Evolutionary conservation across 768 basidiomycete genomes (phyloP).

Genomic region (Phallus indusiatus): DNA sequence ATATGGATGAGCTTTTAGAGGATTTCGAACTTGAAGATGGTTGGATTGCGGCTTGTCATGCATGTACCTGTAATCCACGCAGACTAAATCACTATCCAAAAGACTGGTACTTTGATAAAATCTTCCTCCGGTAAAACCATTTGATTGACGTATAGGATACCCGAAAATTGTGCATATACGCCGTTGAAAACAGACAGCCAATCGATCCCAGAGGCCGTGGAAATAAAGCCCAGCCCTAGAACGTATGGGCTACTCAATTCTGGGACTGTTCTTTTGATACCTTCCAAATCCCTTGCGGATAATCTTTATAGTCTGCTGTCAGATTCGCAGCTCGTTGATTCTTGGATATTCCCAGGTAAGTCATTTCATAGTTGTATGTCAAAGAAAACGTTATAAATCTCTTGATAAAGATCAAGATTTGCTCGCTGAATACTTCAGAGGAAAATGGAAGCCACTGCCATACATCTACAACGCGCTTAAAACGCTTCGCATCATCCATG

Average conservation of each 20-base stretch:
- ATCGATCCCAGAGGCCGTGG: slow-evolving; percentile 29
- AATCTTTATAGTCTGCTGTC: slow-evolving; percentile 48
- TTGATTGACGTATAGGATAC: slow-evolving; percentile 50
- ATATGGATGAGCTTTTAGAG: slow-evolving; percentile 69
- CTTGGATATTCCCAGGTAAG: slow-evolving; percentile 11
- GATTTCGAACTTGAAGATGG: slow-evolving; percentile 44
- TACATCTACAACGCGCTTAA: slow-evolving; percentile 93
- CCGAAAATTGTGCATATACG: slow-evolving; percentile 85
- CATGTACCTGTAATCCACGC: slow-evolving; percentile 90
- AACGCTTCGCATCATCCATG: slow-evolving; percentile 68
- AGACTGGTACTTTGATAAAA: slow-evolving; percentile 53
- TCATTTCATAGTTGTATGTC: background rate
- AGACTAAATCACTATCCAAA: slow-evolving; percentile 75
- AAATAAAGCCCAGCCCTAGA: slow-evolving; percentile 44
- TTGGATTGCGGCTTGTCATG: slow-evolving; percentile 82
- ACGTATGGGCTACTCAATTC: slow-evolving; percentile 83
- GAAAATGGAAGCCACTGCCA: slow-evolving; percentile 67
- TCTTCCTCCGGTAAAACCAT: background rate
- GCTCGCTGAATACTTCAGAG: slow-evolving; percentile 68
- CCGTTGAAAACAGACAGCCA: slow-evolving; percentile 38
- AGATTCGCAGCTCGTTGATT: slow-evolving; percentile 41
- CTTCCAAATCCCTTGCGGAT: slow-evolving; percentile 48
- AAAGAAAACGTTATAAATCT: background rate
- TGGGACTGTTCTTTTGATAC: slow-evolving; percentile 77
- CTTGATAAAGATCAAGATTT: slow-evolving; percentile 81